Evolutionary conservation across 805 yeast species (phyloP).

Genomic region (Ogataea ramenticola): DNA sequence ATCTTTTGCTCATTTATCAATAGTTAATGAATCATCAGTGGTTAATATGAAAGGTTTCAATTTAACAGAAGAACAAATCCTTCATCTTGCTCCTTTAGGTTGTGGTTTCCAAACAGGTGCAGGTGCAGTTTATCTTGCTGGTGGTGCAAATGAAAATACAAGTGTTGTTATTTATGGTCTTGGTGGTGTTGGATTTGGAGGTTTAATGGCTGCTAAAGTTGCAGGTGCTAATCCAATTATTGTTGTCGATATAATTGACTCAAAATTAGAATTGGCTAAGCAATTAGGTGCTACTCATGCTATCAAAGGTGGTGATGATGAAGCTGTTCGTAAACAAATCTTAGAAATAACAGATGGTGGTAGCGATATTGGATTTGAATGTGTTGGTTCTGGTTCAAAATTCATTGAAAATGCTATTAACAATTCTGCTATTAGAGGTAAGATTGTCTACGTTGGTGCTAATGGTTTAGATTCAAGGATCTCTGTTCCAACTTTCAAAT

Average conservation of each 20-base stretch:
- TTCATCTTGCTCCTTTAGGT: neutral
- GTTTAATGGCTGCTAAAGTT: constrained; percentile 41
- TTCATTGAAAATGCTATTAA: neutral
- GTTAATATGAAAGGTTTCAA: neutral
- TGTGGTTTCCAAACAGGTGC: neutral
- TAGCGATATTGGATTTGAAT: neutral
- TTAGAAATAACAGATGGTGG: constrained; percentile 1
- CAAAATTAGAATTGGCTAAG: constrained; percentile 41
- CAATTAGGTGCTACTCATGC: constrained; percentile 47
- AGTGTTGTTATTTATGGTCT: constrained; percentile 51
- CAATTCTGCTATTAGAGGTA: neutral
- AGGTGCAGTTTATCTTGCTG: constrained; percentile 5
- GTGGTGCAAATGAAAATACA: constrained; percentile 39
- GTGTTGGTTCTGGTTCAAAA: neutral
- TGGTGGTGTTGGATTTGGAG: constrained; percentile 53
- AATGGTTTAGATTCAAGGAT: neutral
- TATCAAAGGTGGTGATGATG: constrained; percentile 38
- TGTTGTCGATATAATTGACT: constrained; percentile 44
- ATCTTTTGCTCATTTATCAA: neutral
- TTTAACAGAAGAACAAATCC: neutral
- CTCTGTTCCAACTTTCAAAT: neutral
- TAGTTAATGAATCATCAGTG: neutral
- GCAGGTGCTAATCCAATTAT: constrained; percentile 42
- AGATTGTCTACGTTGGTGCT: constrained; percentile 2
- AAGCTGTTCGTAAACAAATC: neutral